A percentile compares a stretch with the other conserved stretches of the same genome.
Evolutionary conservation across 176 grass and related monocot species (phyloP).

Genomic region (Carex littledalei): DNA sequence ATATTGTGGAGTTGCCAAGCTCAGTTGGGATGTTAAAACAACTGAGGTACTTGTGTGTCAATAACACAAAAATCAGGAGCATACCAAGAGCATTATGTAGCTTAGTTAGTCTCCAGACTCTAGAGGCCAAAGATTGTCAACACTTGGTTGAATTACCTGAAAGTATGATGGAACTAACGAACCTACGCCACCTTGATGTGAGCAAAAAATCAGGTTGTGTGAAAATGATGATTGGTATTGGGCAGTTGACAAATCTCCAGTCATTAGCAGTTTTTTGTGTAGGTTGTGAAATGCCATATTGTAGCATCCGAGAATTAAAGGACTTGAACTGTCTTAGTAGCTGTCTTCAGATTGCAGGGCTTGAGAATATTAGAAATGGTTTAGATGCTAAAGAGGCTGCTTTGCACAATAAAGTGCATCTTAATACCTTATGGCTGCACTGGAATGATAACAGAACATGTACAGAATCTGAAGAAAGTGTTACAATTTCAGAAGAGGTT

Average conservation of each 20-base stretch:
- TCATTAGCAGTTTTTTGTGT: slow-evolving; percentile 24
- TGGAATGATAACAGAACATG: no score
- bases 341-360: background rate
- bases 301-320: background rate
- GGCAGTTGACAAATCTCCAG: slow-evolving; percentile 13
- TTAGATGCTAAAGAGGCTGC: background rate
- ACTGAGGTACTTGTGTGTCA: slow-evolving; percentile 26
- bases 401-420: background rate
- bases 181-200: background rate
- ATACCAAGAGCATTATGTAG: slow-evolving; percentile 3
- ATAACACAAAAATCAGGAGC: slow-evolving; percentile 30
- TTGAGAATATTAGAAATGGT: background rate
- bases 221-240: slow-evolving; percentile 26
- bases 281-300: background rate
- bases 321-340: background rate
- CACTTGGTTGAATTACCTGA: slow-evolving; percentile 26
- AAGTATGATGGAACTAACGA: background rate
- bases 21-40: slow-evolving; percentile 18
- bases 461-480: no score
- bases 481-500: no score
- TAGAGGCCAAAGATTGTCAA: slow-evolving; percentile 24
- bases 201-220: background rate
- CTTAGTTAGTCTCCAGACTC: slow-evolving; percentile 28
- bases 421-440: no score
- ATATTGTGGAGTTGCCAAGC: slow-evolving; percentile 20